Conservation (phyloP, 768 basidiomycete genomes). For the Hypholoma fasciculare region DNA sequence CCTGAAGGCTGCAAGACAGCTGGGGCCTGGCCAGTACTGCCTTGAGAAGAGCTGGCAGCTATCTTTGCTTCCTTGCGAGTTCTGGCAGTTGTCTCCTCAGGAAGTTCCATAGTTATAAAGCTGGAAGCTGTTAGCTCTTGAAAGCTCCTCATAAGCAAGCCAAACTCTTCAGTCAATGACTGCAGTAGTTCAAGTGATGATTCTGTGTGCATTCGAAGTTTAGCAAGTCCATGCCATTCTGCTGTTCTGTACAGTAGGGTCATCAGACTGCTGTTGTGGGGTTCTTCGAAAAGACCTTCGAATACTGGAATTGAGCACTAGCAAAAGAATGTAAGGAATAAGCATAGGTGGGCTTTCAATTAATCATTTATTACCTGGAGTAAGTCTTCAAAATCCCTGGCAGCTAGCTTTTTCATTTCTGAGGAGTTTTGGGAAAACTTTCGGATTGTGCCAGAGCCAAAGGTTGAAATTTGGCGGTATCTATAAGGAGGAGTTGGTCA, state of each 20-base stretch:
- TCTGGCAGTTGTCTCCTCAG: neutral
- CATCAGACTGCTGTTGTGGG: constrained; percentile 25
- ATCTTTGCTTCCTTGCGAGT: neutral
- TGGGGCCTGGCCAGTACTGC: neutral
- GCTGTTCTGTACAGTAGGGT: constrained; percentile 33
- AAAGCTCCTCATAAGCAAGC: neutral
- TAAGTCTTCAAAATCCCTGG: constrained; percentile 35
- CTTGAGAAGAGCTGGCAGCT: neutral
- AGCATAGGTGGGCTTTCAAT: constrained; percentile 4
- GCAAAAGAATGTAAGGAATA: neutral
- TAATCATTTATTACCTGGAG: constrained; percentile 28
- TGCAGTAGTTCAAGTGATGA: constrained; percentile 19
- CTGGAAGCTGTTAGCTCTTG: neutral
- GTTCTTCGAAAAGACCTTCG: constrained; percentile 31
- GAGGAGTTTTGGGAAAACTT: constrained; percentile 28
- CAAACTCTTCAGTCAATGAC: neutral
- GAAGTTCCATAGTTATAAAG: neutral
- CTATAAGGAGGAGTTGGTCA: constrained; percentile 15
- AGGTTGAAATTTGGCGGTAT: constrained; percentile 19
- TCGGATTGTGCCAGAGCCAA: constrained; percentile 26
- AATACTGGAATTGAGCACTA: constrained; percentile 38
- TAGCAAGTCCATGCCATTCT: constrained; percentile 36
- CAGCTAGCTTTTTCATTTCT: constrained; percentile 29
- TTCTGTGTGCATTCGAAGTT: constrained; percentile 39
- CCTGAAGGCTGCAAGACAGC: neutral